Base-by-base conservation (phyloP, 2,329 filamentous ascomycete species). In the Diaporthe ilicicola region DNA sequence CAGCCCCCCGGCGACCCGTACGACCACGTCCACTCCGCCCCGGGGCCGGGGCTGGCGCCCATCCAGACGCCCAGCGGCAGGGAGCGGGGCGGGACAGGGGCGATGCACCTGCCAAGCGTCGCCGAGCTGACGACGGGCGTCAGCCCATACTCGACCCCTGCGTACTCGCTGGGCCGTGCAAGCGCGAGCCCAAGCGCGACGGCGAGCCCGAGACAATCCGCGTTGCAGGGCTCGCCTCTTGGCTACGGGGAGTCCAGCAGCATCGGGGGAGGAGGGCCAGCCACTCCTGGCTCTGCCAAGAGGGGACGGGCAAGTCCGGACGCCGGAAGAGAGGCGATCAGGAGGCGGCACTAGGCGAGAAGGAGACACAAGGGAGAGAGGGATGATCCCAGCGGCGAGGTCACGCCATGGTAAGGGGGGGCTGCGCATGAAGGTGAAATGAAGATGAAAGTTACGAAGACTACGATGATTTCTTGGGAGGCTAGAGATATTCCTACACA, bases 51-150 rank as follows among this genome's bases (percentile, higher is more conserved):
- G 8, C 82, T 89, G 53, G 85, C 87, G 6, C 87, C 87, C n/a
- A 88, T 89, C 51, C 87, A 88, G 68, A 39, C 69, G 66, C 54
- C 69, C 46, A 70, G 53, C 37, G 65, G 65, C 71, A 70, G 59
- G 70, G 70, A 78, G 66, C 80, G 80, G 37, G 78, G 80, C 9
- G 77, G 80, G 34, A 80, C 80, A n/a, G 81, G 80, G 7, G 85
- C 82, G 0, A 82, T 87, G 67, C 69, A 71, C 73, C 81, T 92
- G n/a, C 90, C 90, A 1, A 86, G 89, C 64, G 84, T 92, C 19
- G 86, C 87, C 44, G 89, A 92, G 77, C 84, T 92, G 75, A 91
- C 90, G 2, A 91, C 89, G 0, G 89, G 90, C 15, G 83, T 90
- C 39, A 89, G 86, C 73, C 87, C 88, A 0, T 91, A 91, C 77